Percentiles rank a stretch among this genome's conserved stretches.
phyloP scores from a whole-genome alignment of 768 basidiomycete species.

The Leccinum pellstonianum region DNA sequence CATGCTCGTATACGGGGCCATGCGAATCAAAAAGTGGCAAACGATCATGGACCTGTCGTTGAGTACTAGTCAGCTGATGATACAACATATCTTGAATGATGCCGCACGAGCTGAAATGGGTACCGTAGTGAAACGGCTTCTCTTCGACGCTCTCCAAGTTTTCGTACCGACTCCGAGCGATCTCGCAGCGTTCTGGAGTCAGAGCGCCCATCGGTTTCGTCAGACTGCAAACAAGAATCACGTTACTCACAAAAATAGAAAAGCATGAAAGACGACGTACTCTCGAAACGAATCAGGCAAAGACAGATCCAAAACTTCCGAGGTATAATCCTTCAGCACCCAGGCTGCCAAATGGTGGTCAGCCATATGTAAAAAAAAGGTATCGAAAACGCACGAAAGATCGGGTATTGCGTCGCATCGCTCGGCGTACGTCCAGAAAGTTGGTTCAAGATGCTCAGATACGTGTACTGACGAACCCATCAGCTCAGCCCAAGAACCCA shows the following conservation, averaged over 20 bases:
- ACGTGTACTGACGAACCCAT: conserved; percentile 63
- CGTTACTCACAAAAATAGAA: not conserved
- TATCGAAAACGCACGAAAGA: conserved; percentile 62
- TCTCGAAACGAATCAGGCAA: conserved; percentile 67
- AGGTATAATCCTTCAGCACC: conserved; percentile 85
- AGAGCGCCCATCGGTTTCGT: conserved; percentile 90
- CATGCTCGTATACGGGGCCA: conserved; percentile 91
- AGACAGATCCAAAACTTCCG: conserved; percentile 61
- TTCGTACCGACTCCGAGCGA: conserved; percentile 71
- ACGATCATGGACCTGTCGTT: conserved; percentile 78
- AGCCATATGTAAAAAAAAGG: not conserved
- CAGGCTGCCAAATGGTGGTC: conserved; percentile 55
- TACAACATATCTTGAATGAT: not conserved
- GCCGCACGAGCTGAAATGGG: conserved; percentile 79
- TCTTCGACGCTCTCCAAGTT: conserved; percentile 80
- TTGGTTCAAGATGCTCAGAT: conserved; percentile 86
- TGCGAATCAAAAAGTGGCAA: conserved; percentile 88
- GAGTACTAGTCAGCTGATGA: conserved; percentile 2
- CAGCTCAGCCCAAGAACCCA: not conserved
- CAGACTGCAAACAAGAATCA: conserved; percentile 46
- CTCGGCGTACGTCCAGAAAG: conserved; percentile 90
- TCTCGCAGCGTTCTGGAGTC: conserved; percentile 68
- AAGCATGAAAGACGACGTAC: conserved; percentile 41
- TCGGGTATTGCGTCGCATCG: conserved; percentile 93
- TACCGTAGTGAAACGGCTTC: conserved; percentile 89